Evolutionary conservation across 164 flowering plant genomes (phyloP).

Genomic region (Litsea cubeba): DNA sequence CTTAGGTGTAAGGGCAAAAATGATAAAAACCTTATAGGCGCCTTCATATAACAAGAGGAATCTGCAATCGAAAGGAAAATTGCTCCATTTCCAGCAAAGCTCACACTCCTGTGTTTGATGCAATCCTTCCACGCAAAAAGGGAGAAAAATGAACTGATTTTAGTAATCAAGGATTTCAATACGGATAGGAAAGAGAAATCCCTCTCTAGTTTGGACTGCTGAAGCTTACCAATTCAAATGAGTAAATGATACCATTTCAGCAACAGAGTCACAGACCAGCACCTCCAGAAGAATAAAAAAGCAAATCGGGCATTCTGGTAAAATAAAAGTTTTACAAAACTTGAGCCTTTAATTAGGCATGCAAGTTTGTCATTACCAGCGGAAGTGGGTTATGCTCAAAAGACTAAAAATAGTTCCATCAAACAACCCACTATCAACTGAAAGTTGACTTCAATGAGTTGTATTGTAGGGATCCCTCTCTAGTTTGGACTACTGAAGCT

Average conservation of each 20-base stretch:
- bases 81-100: too few species aligned
- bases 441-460: too few species aligned
- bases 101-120: too few species aligned
- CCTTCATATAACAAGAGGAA: too few species aligned
- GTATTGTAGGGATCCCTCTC: too few species aligned
- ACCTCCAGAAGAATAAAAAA: conserved; percentile 35
- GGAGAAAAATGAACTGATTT: too few species aligned
- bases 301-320: not conserved
- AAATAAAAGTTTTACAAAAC: not conserved
- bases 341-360: not conserved
- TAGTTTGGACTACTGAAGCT: conserved; percentile 7
- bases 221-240: conserved; percentile 57
- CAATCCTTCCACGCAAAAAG: too few species aligned
- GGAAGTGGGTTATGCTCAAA: not conserved
- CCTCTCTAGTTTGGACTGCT: not conserved
- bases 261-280: conserved; percentile 28
- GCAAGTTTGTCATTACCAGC: not conserved
- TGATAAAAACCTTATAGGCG: too few species aligned
- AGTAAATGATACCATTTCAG: conserved; percentile 67
- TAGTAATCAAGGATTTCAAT: too few species aligned
- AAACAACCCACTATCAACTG: not conserved
- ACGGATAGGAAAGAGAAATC: too few species aligned
- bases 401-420: not conserved
- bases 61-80: too few species aligned
- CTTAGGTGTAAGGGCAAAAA: too few species aligned